Base-by-base conservation (phyloP, 169 alveolate genomes). In the Toxoplasma gondii region DNA sequence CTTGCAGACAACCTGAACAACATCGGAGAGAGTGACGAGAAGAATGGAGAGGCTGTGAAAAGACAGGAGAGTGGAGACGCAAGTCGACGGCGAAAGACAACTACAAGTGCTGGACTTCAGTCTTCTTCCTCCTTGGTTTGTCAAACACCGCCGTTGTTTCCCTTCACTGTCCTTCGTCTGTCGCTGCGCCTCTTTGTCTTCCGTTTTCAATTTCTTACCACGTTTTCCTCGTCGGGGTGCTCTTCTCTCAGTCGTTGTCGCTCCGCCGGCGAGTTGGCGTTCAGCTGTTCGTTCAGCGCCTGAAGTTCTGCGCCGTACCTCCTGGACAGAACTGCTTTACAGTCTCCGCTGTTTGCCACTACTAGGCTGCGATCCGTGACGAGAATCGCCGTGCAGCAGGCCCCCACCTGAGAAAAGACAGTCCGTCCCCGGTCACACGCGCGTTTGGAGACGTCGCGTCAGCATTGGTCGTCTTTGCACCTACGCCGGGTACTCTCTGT, bases 171-270 rank as follows among this genome's bases (percentile, higher is more conserved):
- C 22, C 58, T 12, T 49, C 58, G 58, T 49, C 58, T 49, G 22
- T 12, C 22, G 12, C 12, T 49, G 58, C 58, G 22, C 12, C 12
- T 12, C 58, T 49, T 12, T 12, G 12, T 49, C 22, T 49, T 4
- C 12, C 58, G 4, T 12, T 4, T 12, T 12, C 58, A 12, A 7
- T 49, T 49, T 12, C 90, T 19, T 43, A 96, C 95, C 36, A 96
- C 88, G 53, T 96, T 97, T 0, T 93, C 93, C 88, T 96, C 98
- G 39, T 94, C 83, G 19, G 97, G 97, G 90, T 96, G 98, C 64
- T 93, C 94, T n/a, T 93, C 80, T 45, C 86, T 41, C 58, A 96
- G 94, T 44, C 95, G 94, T 84, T 84, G 91, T 81, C 95, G 94
- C 93, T 96, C 98, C 1, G 58, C 83, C 27, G 95, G 88, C 43